phyloP scores from a whole-genome alignment of 2,329 filamentous ascomycete genomes.

The Ophiostoma sp. region DNA sequence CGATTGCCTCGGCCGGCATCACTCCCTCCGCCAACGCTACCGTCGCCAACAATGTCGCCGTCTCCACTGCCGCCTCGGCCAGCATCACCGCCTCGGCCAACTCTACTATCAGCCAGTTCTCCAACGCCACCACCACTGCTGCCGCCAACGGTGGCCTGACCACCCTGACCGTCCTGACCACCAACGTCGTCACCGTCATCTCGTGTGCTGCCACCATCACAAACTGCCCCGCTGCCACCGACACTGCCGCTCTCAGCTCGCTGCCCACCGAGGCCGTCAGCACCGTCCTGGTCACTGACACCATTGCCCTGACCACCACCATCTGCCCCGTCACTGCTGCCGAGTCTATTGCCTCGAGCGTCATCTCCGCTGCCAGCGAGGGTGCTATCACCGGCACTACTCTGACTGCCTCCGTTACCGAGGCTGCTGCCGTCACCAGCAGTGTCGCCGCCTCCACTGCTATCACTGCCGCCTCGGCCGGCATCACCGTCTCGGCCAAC shows the following conservation, averaged over 20 bases:
- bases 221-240: conserved; percentile 32
- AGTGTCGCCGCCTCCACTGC: background rate
- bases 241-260: conserved; percentile 37
- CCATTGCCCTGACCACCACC: conserved; percentile 37
- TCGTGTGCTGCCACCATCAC: conserved; percentile 29
- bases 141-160: conserved; percentile 30
- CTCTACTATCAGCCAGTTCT: background rate
- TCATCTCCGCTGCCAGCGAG: conserved; percentile 33
- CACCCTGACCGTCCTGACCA: conserved; percentile 39
- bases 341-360: conserved; percentile 37
- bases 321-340: conserved; percentile 42
- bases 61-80: background rate
- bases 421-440: background rate
- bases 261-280: conserved; percentile 33
- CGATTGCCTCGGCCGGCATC: background rate
- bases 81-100: background rate
- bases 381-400: conserved; percentile 37
- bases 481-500: background rate
- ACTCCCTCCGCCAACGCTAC: conserved; percentile 1
- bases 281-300: conserved; percentile 38
- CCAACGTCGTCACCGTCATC: conserved; percentile 37
- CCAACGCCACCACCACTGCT: background rate
- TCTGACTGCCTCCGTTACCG: conserved; percentile 32
- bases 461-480: background rate
- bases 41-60: conserved; percentile 12